These are phyloP conservation scores for Apiotrichum mycotoxinovorans DNA, from an alignment of 1,284 basidiomycete genomes.

Conservation along the genomic window DNA sequence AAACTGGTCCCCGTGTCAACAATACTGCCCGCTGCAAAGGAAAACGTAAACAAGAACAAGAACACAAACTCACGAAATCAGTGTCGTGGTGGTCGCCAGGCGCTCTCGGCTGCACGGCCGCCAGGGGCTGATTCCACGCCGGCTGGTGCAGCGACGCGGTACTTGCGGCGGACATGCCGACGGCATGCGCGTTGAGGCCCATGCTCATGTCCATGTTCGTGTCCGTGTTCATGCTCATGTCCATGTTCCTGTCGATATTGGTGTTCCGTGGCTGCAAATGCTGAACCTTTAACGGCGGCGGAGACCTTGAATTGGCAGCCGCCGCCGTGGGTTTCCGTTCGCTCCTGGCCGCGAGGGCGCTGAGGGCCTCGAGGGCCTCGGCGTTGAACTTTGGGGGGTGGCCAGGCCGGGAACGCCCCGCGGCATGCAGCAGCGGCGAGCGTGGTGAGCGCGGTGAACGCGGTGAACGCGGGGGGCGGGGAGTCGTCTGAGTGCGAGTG, in stretches of 20 bases:
- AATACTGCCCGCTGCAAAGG: neutral
- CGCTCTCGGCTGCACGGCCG: neutral
- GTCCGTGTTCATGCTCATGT: neutral
- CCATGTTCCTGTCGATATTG: neutral
- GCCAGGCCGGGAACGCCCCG: neutral
- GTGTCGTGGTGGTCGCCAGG: too few species aligned
- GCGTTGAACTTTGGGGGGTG: neutral
- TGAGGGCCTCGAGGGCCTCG: conserved; percentile 3
- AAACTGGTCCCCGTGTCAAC: neutral
- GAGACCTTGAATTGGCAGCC: neutral
- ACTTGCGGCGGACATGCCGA: too few species aligned
- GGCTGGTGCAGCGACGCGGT: too few species aligned
- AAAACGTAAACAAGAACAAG: neutral
- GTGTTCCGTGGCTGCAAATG: neutral
- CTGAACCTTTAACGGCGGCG: neutral
- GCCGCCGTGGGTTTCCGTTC: neutral
- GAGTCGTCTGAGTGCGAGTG: too few species aligned
- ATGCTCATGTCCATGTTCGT: neutral
- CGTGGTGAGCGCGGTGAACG: too few species aligned
- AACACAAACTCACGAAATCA: neutral
- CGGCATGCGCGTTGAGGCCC: neutral
- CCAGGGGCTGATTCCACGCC: too few species aligned
- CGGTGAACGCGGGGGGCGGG: neutral
- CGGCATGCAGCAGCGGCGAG: neutral
- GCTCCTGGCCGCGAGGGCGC: neutral